Evolutionary conservation across 2,329 filamentous ascomycete genomes (phyloP), one percentile per base, ranked within the genome.

Genomic region (Penicillium sp.): DNA sequence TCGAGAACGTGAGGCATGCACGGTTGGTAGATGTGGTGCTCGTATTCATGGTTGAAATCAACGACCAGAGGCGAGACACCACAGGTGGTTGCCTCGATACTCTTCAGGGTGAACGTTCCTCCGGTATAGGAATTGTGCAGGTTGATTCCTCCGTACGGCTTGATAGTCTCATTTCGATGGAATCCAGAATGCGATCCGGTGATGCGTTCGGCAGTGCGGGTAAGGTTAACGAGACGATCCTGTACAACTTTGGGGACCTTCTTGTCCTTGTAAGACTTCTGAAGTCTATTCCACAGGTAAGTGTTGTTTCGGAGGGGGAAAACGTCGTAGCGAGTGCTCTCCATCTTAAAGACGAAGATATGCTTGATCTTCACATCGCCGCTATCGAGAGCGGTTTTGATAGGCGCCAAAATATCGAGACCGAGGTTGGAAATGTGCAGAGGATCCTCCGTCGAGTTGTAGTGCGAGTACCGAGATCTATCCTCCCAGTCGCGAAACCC

Each of bases 271-370:
- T 76, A 77, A 6, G 73, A 74, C 7, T 78, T 66, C 68, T 72
- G 75, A 8, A 80, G 72, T n/a, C 67, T 66, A 11, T 71, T 37
- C 26, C 74, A 54, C n/a, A 72, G 58, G 2, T 75, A 76, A 2
- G 73, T 66, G 57, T 76, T 76, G 40, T 79, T 78, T 22, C 65
- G 65, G 35, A 81, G 64, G 0, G 79, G 79, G 38, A 81, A 81
- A 1, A 81, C 74, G 43, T 81, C 79, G 22, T 79, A 76, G 30
- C 79, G 72, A 4, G 78, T 81, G 51, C 79, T 80, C 56, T 81
- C 79, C 13, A 81, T 71, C 33, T 78, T 71, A 13, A 81, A 62
- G 6, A 80, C 60, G 6, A 81, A 63, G 16, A 81, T 65, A 51
- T 81, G 78, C 48, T 78, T 77, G 57, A 81, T 77, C 19, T 74